Conservation (phyloP, 2,329 filamentous ascomycete genomes). For the Geoglossum cookeanum region DNA sequence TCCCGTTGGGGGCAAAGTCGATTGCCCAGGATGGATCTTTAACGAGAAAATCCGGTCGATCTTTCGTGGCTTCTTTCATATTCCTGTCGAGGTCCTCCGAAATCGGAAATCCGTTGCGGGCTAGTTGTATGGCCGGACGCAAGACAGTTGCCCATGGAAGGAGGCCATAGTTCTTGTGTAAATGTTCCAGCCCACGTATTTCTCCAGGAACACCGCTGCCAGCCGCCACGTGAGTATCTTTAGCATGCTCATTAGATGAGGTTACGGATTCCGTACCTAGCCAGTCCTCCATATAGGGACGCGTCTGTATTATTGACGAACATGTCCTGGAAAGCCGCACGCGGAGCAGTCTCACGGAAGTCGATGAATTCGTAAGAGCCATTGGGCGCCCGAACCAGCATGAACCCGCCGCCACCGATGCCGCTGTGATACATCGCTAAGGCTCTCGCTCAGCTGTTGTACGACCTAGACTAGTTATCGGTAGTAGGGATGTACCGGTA, state of each 20-base stretch:
- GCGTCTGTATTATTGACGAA: slow-evolving; percentile 49
- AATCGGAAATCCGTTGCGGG: slow-evolving; percentile 54
- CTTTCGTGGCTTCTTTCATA: slow-evolving; percentile 36
- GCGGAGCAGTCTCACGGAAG: slow-evolving; percentile 75
- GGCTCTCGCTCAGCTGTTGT: not conserved
- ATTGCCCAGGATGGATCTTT: slow-evolving; percentile 63
- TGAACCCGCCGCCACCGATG: slow-evolving; percentile 81
- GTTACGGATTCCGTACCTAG: slow-evolving; percentile 24
- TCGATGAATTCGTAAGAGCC: slow-evolving; percentile 77
- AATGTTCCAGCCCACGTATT: slow-evolving; percentile 18
- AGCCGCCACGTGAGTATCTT: not conserved
- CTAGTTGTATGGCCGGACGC: slow-evolving; percentile 52
- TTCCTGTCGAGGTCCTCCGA: slow-evolving; percentile 56
- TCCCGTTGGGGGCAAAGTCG: slow-evolving; percentile 77
- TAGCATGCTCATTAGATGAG: not conserved
- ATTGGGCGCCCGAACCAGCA: slow-evolving; percentile 52
- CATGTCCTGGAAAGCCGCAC: slow-evolving; percentile 69
- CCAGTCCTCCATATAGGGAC: slow-evolving; percentile 54
- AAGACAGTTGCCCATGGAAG: slow-evolving; percentile 56
- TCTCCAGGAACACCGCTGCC: slow-evolving; percentile 35
- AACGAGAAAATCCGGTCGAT: slow-evolving; percentile 39
- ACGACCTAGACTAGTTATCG: not conserved
- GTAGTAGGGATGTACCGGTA: slow-evolving; percentile 25
- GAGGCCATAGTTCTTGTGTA: slow-evolving; percentile 29
- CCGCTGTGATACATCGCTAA: slow-evolving; percentile 20